Conservation (phyloP, 2,329 filamentous ascomycete species). For the Exophiala oligosperma region DNA sequence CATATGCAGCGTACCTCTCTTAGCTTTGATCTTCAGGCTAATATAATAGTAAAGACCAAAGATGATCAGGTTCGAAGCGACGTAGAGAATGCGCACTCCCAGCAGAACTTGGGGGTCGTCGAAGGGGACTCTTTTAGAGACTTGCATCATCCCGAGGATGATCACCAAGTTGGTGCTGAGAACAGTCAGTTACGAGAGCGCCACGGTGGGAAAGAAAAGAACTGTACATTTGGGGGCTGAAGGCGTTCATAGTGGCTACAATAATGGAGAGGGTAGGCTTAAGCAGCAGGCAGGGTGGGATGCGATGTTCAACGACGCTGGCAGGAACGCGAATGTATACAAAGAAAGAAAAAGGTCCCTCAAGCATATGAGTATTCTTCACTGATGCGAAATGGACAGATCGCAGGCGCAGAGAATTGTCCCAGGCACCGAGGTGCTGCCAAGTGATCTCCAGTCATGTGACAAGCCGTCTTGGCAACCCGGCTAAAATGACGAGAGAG, state of each 20-base stretch:
- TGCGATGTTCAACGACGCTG: not conserved
- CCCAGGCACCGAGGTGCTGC: not conserved
- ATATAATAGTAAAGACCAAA: constrained; percentile 81
- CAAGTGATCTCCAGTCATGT: not conserved
- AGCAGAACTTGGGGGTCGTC: constrained; percentile 76
- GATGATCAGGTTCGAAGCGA: constrained; percentile 79
- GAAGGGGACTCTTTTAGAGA: constrained; percentile 92
- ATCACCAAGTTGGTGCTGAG: constrained; percentile 85
- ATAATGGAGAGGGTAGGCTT: not conserved
- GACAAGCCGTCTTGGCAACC: no score
- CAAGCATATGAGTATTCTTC: not conserved
- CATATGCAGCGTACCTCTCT: constrained; percentile 72
- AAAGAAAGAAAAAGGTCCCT: not conserved
- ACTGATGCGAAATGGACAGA: constrained; percentile 11
- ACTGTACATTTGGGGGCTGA: constrained; percentile 20
- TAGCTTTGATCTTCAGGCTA: constrained; percentile 83
- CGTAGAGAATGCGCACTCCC: constrained; percentile 63
- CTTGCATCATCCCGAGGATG: constrained; percentile 98
- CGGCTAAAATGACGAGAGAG: no score
- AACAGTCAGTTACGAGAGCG: constrained; percentile 29
- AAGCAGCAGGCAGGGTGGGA: not conserved
- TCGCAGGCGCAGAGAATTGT: constrained; percentile 7
- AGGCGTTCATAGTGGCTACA: constrained; percentile 13
- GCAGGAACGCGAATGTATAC: not conserved
- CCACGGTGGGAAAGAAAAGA: not conserved